Percentiles rank a stretch among this genome's conserved stretches.
These are phyloP conservation scores for Coniochaeta hoffmannii DNA, from an alignment of 2,329 filamentous ascomycete species.

Conservation along the genomic window DNA sequence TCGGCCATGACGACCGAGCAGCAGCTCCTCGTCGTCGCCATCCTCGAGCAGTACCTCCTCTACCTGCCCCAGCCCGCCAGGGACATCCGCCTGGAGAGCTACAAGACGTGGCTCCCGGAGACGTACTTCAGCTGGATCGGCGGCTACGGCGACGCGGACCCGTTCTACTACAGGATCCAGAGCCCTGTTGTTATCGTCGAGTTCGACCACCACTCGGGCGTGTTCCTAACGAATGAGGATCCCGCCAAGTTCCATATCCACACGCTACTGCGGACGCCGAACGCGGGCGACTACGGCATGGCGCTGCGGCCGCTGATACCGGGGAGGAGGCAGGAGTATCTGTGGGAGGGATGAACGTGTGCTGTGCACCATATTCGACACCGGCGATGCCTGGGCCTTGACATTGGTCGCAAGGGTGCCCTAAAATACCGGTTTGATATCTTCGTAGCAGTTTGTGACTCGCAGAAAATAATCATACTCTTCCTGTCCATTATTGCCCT, in stretches of 20 bases:
- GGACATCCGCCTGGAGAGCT: slow-evolving; percentile 43
- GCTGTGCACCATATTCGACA: too few relatives aligned
- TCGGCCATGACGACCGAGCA: slow-evolving; percentile 39
- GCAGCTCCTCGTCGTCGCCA: slow-evolving; percentile 45
- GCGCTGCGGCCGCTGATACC: slow-evolving; percentile 33
- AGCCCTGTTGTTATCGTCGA: slow-evolving; percentile 68
- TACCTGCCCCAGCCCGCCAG: slow-evolving; percentile 57
- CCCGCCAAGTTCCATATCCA: slow-evolving; percentile 76
- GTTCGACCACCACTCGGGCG: slow-evolving; percentile 74
- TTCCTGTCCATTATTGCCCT: too few relatives aligned
- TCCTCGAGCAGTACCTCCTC: slow-evolving; percentile 58
- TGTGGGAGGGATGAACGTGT: slow-evolving; percentile 33
- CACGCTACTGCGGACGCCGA: slow-evolving; percentile 64
- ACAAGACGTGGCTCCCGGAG: slow-evolving; percentile 52
- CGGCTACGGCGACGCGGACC: slow-evolving; percentile 54
- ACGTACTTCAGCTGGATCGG: slow-evolving; percentile 80
- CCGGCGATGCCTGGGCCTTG: too few relatives aligned
- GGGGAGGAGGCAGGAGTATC: slow-evolving; percentile 27
- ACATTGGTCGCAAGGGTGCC: too few relatives aligned
- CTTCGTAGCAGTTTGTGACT: too few relatives aligned
- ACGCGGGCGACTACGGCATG: slow-evolving; percentile 68
- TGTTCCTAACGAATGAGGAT: slow-evolving; percentile 66
- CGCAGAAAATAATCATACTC: too few relatives aligned
- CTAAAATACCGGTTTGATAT: too few relatives aligned
- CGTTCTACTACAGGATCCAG: slow-evolving; percentile 74